Evolutionary conservation across 257 asterid species (phyloP).

Genomic region (Solanum peruvianum): DNA sequence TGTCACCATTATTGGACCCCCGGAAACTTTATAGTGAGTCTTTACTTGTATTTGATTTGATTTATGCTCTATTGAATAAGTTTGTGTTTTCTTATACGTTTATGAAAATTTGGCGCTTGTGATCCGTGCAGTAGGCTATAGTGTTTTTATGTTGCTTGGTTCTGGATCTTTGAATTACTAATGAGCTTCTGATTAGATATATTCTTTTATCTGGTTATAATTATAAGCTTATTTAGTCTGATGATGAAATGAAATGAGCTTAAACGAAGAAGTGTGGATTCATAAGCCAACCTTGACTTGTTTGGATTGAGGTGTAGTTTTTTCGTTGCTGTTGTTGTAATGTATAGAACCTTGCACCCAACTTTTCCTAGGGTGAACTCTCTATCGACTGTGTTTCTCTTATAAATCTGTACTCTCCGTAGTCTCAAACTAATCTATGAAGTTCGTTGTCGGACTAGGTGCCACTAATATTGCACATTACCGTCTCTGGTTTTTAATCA

Average conservation of each 20-base stretch:
- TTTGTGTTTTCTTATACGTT: not conserved
- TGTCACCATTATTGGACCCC: constrained; percentile 94
- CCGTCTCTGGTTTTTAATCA: not conserved
- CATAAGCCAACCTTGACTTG: not conserved
- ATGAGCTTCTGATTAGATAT: not conserved
- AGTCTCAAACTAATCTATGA: not conserved
- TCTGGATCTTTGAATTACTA: not conserved
- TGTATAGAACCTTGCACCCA: not conserved
- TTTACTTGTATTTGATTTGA: not conserved
- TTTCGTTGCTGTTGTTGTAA: not conserved
- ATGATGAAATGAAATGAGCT: not conserved
- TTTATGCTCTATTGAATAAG: not conserved
- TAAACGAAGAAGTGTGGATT: not conserved
- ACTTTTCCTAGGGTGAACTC: not conserved
- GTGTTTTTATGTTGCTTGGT: not conserved
- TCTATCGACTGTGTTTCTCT: not conserved
- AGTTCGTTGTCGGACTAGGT: not conserved
- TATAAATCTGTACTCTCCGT: not conserved
- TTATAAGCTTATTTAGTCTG: not conserved
- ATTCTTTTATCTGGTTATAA: not conserved
- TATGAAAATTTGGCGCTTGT: not conserved
- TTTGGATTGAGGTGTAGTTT: not conserved
- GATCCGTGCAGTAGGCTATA: not conserved
- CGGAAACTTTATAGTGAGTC: constrained; percentile 88
- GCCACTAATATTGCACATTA: not conserved